phyloP scores from a whole-genome alignment of 305 asterid species.

The Nicotiana rustica region DNA sequence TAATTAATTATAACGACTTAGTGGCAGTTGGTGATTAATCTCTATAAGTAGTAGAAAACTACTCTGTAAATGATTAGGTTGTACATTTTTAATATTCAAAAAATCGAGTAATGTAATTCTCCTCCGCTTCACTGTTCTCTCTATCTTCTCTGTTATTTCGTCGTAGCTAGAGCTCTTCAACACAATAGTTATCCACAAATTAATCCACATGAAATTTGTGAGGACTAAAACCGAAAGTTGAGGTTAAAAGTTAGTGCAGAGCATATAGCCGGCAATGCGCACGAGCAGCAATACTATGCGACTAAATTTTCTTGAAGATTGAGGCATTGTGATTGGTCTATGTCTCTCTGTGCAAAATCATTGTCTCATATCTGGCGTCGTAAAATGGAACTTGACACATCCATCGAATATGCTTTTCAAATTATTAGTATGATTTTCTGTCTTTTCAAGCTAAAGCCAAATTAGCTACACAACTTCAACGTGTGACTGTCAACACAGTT shows the following conservation, averaged over 20 bases:
- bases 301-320: background rate
- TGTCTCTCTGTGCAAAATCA: background rate
- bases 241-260: background rate
- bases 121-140: too few relatives aligned
- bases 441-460: background rate
- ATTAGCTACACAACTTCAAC: background rate
- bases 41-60: too few relatives aligned
- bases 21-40: too few relatives aligned
- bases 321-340: background rate
- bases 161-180: too few relatives aligned
- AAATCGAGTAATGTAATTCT: too few relatives aligned
- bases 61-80: too few relatives aligned
- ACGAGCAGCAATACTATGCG: background rate
- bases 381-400: background rate
- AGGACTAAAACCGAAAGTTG: background rate
- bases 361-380: background rate
- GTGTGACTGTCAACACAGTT: background rate
- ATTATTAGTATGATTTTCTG: background rate
- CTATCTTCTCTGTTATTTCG: too few relatives aligned
- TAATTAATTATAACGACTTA: too few relatives aligned
- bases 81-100: too few relatives aligned
- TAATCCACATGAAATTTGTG: background rate
- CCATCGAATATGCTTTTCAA: background rate
- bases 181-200: background rate
- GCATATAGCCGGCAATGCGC: background rate